Base-by-base conservation (phyloP, 2,329 filamentous ascomycete genomes). In the Monilinia laxa region DNA sequence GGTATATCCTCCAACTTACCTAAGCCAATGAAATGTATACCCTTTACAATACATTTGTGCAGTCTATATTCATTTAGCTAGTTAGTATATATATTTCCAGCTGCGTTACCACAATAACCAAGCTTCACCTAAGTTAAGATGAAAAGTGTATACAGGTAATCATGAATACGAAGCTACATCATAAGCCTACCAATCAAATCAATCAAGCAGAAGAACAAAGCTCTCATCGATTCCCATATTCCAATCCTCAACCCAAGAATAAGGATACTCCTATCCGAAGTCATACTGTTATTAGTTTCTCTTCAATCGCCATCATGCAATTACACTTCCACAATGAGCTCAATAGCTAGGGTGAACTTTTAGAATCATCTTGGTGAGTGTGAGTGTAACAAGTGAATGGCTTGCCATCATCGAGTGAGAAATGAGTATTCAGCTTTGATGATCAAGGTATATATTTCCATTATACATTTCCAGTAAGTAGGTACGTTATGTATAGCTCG, bases 11-110 rank as follows among this genome's bases (percentile, higher is more conserved):
- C n/a, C 28, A 3, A 60, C 38, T 60, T 60, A 60, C 58, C 58
- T 60, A 60, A 51, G 45, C 58, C 45, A 51, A 51, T 51, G n/a
- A 35, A 20, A 49, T 56, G 54, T 16, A 12, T 20, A 6, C 16
- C 16, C 40, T 18, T 12, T 16, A 42, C 40, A 14, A 5, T 14
- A 42, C 12, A 42, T 42, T 12, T 16, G 12, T 42, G 12, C 40
- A 10, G 40, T 10, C 28, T 3, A 31, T 31, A 10, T 42, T n/a
- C n/a, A n/a, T n/a, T n/a, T n/a, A n/a, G n/a, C 4, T 28, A 28
- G 28, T 4, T 2, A 42, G 10, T 42, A 42, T 14, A 42, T 18
- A 20, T 47, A 47, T 47, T 20, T 42, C n/a, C 53, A n/a, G 5
- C 35, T 25, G 20, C 35, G 7, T 35, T n/a, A n/a, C n/a, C n/a